Evolutionary conservation across 495 filamentous ascomycete genomes (phyloP), one percentile per base, ranked within the genome.

Genomic region (Neurospora tetrasperma): DNA sequence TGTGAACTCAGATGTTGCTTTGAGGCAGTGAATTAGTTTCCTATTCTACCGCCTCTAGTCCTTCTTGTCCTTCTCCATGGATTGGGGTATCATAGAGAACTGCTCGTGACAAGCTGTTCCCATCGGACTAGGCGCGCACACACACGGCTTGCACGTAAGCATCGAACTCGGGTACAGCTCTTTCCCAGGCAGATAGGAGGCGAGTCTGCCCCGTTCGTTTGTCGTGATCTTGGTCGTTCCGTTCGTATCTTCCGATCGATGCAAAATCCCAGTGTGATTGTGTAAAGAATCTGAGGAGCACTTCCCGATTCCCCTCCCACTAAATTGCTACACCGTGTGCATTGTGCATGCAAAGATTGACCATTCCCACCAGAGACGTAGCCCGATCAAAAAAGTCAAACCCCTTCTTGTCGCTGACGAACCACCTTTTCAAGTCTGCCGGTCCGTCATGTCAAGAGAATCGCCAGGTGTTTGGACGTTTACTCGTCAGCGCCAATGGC

Each of bases 401-500:
- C 75, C 78, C 75, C 74, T 74, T 72, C 77, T 74, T 79, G 76
- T 79, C 77, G 75, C 76, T 78, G 74, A 77, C 42, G 78, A 76
- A 77, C 54, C 54, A 66, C 54, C 54, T 74, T 59, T 73, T 74
- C 74, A 77, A 73, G 74, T 71, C 71, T 76, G 74, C 75, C 74
- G 42, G 79, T 73, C 76, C 76, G 76, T 75, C 79, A 71, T 18
- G 74, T 75, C 78, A 74, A 77, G 73, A 74, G 76, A 78, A 73
- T 11, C 54, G 27, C 27, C 27, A 27, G 54, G 27, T 78, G 78
- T 79, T 77, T 71, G 23, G 77, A 78, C 75, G 72, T 84, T 83
- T 88, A 89, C 74, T 90, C 88, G 77, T 85, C 79, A 66, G 82
- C 87, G 76, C 83, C 83, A 79, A 90, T 86, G 78, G 87, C 88